These are phyloP conservation scores for Ulmus americana DNA, from an alignment of 331 rosid species.

Conservation along the genomic window DNA sequence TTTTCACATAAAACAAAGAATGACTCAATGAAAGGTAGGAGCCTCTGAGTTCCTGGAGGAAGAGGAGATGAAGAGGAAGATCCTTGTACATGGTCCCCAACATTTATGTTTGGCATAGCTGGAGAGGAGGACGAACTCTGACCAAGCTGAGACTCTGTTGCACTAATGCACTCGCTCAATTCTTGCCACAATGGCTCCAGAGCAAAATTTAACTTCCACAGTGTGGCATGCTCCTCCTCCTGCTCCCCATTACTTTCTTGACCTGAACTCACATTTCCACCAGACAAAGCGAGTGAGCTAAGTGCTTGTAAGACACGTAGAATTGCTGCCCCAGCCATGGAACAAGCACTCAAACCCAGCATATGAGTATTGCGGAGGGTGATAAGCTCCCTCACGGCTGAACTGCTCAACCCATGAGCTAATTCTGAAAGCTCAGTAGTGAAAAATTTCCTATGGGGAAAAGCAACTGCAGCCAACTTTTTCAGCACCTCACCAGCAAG, in stretches of 20 bases:
- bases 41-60: conserved; percentile 96
- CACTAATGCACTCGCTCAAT: conserved; percentile 87
- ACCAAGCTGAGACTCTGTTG: conserved; percentile 76
- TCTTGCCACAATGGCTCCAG: conserved; percentile 97
- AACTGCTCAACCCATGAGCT: conserved; percentile 75
- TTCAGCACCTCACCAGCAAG: conserved; percentile 83
- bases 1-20: conserved; percentile 95
- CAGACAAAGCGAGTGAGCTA: conserved; percentile 57
- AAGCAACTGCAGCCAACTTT: conserved; percentile 74
- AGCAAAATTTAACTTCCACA: conserved; percentile 78
- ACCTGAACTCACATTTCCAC: conserved; percentile 39
- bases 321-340: conserved; percentile 97
- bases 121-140: conserved; percentile 53
- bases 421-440: conserved; percentile 63
- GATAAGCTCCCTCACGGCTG: conserved; percentile 83
- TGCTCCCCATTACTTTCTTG: conserved; percentile 49
- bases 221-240: conserved; percentile 69
- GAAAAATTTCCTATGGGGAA: conserved; percentile 69
- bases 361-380: conserved; percentile 82
- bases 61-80: conserved; percentile 85
- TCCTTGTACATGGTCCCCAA: conserved; percentile 69
- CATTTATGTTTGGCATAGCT: conserved; percentile 47
- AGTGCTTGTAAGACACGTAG: conserved; percentile 87
- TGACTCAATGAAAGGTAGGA: conserved; percentile 92
- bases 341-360: conserved; percentile 94